Evolutionary conservation across 208 protist genomes (phyloP).

Genomic region (Novymonas esmeraldas): DNA sequence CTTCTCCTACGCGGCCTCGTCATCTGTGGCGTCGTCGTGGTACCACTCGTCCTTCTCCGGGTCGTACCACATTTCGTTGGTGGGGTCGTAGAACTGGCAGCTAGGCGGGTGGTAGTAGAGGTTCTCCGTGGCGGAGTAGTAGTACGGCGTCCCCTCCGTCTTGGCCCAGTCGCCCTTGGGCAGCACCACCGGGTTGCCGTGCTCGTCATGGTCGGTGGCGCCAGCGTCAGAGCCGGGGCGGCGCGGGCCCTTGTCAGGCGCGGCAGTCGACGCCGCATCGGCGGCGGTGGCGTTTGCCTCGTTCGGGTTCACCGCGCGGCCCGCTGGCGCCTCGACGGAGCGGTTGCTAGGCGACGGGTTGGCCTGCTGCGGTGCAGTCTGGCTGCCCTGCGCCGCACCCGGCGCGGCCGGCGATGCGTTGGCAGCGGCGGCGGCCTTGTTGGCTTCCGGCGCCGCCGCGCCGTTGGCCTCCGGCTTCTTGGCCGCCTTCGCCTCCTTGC

Average conservation of each 20-base stretch:
- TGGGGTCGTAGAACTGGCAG: conserved; percentile 90
- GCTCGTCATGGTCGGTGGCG: conserved; percentile 41
- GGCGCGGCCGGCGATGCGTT: not conserved
- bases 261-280: conserved; percentile 24
- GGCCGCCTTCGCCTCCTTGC: conserved; percentile 24
- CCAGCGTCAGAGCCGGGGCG: conserved; percentile 9
- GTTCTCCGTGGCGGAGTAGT: conserved; percentile 86
- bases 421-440: not conserved
- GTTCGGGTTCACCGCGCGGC: conserved; percentile 28
- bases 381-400: not conserved
- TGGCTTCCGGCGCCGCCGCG: not conserved
- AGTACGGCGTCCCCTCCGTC: conserved; percentile 87
- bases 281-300: conserved; percentile 16
- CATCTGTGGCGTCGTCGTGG: conserved; percentile 50
- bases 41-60: conserved; percentile 91
- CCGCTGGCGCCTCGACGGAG: conserved; percentile 26
- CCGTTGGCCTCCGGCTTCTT: conserved; percentile 10
- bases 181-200: conserved; percentile 63
- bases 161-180: conserved; percentile 82
- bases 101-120: conserved; percentile 91
- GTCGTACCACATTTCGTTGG: conserved; percentile 92
- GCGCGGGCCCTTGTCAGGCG: conserved; percentile 25
- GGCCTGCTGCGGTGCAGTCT: not conserved
- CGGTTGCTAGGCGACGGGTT: conserved; percentile 18
- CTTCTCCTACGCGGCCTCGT: conserved; percentile 20